phyloP scores from a whole-genome alignment of 1,284 basidiomycete species.

The Pseudozyma pruni region DNA sequence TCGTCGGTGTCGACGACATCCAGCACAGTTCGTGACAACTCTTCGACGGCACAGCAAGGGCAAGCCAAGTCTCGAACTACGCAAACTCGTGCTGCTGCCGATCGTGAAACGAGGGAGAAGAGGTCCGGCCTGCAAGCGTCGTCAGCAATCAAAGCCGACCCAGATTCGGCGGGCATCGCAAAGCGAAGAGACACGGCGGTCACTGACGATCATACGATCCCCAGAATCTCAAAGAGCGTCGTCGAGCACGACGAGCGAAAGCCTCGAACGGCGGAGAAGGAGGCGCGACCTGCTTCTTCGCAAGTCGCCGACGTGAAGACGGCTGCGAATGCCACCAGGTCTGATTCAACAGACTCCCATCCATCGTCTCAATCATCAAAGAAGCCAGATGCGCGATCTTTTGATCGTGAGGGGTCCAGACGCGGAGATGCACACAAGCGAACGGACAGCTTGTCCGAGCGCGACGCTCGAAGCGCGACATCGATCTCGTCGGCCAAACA shows the following conservation, averaged over 20 bases:
- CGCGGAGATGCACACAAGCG: background rate
- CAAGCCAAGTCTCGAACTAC: too few species aligned
- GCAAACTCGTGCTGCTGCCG: too few species aligned
- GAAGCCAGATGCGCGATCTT: background rate
- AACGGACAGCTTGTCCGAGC: conserved; percentile 1
- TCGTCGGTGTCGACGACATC: background rate
- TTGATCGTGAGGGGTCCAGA: background rate
- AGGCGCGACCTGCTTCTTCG: conserved; percentile 5
- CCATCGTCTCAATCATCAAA: background rate
- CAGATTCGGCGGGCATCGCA: too few species aligned
- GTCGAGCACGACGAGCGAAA: background rate
- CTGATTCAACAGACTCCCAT: background rate
- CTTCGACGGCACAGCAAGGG: background rate
- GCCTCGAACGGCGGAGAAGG: conserved; percentile 2
- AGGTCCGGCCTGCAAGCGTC: too few species aligned
- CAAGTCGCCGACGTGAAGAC: conserved; percentile 32
- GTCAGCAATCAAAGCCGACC: too few species aligned
- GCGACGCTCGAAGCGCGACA: background rate
- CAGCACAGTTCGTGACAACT: background rate
- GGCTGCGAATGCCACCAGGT: conserved; percentile 1
- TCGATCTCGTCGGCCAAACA: conserved; percentile 6
- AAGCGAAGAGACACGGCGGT: too few species aligned
- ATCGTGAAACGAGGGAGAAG: too few species aligned
- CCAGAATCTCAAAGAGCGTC: too few species aligned
- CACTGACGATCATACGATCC: too few species aligned